These are phyloP conservation scores for Coemansia erecta DNA, from an alignment of 192 early-diverging fungal genomes.

Conservation along the genomic window DNA sequence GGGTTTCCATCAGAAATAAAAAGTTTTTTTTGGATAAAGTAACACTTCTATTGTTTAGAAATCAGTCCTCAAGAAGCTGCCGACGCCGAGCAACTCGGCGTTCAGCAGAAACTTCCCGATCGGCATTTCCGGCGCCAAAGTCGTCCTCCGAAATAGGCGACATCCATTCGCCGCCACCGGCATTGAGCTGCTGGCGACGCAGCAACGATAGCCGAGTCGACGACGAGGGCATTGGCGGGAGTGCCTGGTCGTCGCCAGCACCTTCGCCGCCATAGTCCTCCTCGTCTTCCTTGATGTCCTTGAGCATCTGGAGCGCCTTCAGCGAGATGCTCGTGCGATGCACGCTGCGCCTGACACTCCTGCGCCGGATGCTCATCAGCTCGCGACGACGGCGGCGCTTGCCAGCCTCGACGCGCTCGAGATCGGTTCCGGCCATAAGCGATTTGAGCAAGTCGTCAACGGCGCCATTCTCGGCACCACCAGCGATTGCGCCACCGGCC, in stretches of 20 bases:
- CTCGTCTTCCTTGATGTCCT: slow-evolving; percentile 53
- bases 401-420: slow-evolving; percentile 55
- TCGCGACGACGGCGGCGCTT: slow-evolving; percentile 50
- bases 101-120: slow-evolving; percentile 18
- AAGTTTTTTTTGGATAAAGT: too few relatives aligned
- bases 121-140: slow-evolving; percentile 1
- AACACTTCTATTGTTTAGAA: neutral
- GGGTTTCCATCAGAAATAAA: neutral
- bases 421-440: slow-evolving; percentile 65
- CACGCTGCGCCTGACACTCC: slow-evolving; percentile 53
- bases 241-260: slow-evolving; percentile 1
- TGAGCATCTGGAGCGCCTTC: slow-evolving; percentile 55
- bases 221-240: slow-evolving; percentile 21
- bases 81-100: slow-evolving; percentile 40
- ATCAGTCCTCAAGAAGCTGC: slow-evolving; percentile 34
- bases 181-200: slow-evolving; percentile 11
- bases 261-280: neutral
- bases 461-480: slow-evolving; percentile 70
- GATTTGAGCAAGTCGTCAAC: slow-evolving; percentile 77
- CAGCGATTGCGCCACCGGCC: slow-evolving; percentile 28
- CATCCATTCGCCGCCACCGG: slow-evolving; percentile 25
- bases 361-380: slow-evolving; percentile 52
- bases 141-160: slow-evolving; percentile 43
- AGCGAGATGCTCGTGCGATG: slow-evolving; percentile 54
- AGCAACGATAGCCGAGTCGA: slow-evolving; percentile 18